phyloP scores from a whole-genome alignment of 441 rosid genomes.

The Jatropha podagrica region DNA sequence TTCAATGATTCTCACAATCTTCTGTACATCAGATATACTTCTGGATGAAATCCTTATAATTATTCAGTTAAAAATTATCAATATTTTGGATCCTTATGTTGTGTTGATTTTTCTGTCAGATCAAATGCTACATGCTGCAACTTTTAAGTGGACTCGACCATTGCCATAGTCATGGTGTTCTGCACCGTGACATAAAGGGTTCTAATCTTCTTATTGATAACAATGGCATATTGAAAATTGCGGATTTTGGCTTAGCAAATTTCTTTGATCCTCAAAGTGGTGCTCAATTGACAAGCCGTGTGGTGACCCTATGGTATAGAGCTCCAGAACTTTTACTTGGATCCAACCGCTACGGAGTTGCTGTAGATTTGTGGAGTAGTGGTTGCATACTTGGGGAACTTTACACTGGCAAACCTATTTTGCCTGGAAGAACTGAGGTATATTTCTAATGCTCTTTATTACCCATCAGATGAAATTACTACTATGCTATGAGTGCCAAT shows the following conservation, averaged over 20 bases:
- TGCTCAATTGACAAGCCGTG: conserved; percentile 75
- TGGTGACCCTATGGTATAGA: conserved; percentile 96
- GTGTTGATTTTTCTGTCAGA: conserved; percentile 42
- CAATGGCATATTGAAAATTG: conserved; percentile 82
- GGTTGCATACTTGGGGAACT: conserved; percentile 95
- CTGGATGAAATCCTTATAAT: conserved; percentile 1
- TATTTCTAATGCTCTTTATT: conserved; percentile 8
- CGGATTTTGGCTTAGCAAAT: conserved; percentile 91
- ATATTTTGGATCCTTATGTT: conserved; percentile 11
- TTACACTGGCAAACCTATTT: conserved; percentile 72
- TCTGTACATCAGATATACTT: not conserved
- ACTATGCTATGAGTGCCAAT: not conserved
- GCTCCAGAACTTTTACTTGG: conserved; percentile 97
- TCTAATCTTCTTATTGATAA: conserved; percentile 87
- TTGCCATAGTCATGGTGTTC: conserved; percentile 77
- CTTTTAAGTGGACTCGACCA: conserved; percentile 94
- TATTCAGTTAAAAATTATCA: not conserved
- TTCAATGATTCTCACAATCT: conserved; percentile 7
- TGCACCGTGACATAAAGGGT: conserved; percentile 94
- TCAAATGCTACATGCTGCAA: conserved; percentile 95
- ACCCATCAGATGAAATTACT: not conserved
- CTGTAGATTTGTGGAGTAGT: conserved; percentile 91
- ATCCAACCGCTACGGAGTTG: conserved; percentile 65
- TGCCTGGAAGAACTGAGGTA: conserved; percentile 97
- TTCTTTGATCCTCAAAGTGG: conserved; percentile 54